Evolutionary conservation across 148 eudicot species (phyloP).

Genomic region (Salicornia ramosissima): DNA sequence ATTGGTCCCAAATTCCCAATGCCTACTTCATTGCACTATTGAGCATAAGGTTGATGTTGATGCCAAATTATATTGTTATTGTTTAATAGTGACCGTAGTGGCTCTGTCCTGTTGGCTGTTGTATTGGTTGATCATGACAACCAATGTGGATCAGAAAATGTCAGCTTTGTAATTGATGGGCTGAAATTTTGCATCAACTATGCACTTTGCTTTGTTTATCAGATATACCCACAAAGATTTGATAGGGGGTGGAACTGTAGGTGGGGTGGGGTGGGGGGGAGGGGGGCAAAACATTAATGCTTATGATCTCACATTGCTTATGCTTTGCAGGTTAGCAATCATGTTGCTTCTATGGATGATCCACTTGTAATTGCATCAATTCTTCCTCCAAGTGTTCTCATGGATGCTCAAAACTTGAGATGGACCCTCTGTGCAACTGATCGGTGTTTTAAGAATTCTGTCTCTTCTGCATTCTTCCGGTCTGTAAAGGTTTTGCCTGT

Average conservation of each 20-base stretch:
- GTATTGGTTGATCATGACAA: background rate
- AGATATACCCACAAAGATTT: background rate
- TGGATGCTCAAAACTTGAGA: slow-evolving; percentile 74
- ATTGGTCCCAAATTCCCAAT: no score
- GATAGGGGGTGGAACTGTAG: background rate
- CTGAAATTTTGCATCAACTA: background rate
- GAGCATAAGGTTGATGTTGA: background rate
- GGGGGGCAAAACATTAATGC: background rate
- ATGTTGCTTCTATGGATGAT: slow-evolving; percentile 91
- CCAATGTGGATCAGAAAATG: background rate
- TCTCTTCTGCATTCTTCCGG: slow-evolving; percentile 83
- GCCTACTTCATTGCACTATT: background rate
- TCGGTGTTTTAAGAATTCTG: slow-evolving; percentile 79
- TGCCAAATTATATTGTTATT: background rate
- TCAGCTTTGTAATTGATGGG: background rate
- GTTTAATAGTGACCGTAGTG: background rate
- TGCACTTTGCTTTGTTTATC: background rate
- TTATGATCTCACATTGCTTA: background rate
- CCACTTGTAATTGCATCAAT: slow-evolving; percentile 82
- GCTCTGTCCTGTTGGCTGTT: background rate
- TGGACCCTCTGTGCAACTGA: slow-evolving; percentile 96
- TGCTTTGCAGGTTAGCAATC: slow-evolving; percentile 78
- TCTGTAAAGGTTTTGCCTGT: slow-evolving; percentile 85
- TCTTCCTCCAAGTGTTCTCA: slow-evolving; percentile 63
- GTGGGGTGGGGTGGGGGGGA: no score